Base-by-base conservation (phyloP, 768 basidiomycete genomes). In the Clathrus columnatus region DNA sequence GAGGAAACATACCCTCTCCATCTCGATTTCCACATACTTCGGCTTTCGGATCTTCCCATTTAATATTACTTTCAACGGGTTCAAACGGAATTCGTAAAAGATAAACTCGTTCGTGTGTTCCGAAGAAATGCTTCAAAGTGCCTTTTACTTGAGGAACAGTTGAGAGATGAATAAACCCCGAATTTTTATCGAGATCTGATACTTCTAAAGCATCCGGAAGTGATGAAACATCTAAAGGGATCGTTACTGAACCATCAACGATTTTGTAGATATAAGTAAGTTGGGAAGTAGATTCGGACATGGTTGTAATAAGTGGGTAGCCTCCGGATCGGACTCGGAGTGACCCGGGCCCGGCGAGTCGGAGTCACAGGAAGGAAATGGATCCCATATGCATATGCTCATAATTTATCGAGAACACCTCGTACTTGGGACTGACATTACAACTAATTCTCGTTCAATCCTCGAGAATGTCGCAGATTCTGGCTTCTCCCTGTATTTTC, bases 401-500 rank as follows among this genome's bases (percentile, higher is more conserved):
- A n/a, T n/a, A n/a, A n/a, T n/a, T n/a, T n/a, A n/a, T n/a, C n/a
- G n/a, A n/a, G n/a, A n/a, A n/a, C n/a, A n/a, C n/a, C n/a, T n/a
- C n/a, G n/a, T n/a, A n/a, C n/a, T n/a, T n/a, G n/a, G n/a, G n/a
- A n/a, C n/a, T n/a, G n/a, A n/a, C n/a, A n/a, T n/a, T n/a, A n/a
- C n/a, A n/a, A n/a, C n/a, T n/a, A n/a, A n/a, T n/a, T 36, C 4
- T 36, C 36, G 36, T 36, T 36, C 36, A 36, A 36, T 36, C 17
- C 42, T 17, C 42, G 42, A 6, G 16, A 45, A 20, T 54, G 53
- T 20, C 20, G 18, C 23, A 17, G 20, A n/a, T 63, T 67, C 28
- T 93, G 90, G 90, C 78, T 97, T 17, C 61, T 68, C 4, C 73
- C 91, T 58, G 98, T 96, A 73, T 97, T 99, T 65, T 36, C 36